Base-by-base conservation (phyloP, 2,329 filamentous ascomycete species). In the Fusarium sp. region DNA sequence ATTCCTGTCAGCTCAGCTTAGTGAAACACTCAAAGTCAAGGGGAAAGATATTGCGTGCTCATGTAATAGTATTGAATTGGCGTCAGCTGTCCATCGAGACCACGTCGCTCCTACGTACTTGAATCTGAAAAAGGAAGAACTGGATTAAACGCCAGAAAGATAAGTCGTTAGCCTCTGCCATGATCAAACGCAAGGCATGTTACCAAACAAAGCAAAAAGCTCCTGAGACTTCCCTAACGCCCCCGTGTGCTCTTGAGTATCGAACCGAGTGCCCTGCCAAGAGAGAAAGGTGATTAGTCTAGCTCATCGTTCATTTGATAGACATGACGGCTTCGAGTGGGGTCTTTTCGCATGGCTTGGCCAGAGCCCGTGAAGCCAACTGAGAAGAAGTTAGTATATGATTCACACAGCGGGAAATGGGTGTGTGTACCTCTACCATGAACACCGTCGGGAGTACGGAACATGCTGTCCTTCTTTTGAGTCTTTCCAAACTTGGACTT, bases 291-390 rank as follows among this genome's bases (percentile, higher is more conserved):
- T 73, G 56, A 75, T 88, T 86, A 90, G 83, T 93, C 92, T 77
- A 93, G 85, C 64, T 94, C 92, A 60, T 92, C 91, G 77, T 88
- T 90, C 75, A 91, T 87, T 81, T 95, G 90, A 81, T 97, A 97
- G 73, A 96, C 91, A 79, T 97, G 94, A 76, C 94, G 91, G 79
- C 89, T 92, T 78, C 95, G 88, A 69, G 91, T 90, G 50, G 90
- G 89, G 79, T 98, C 96, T 82, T 97, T 98, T 75, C 94, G 93
- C 96, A 98, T 98, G 73, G 92, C 88, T 82, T 97, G 94, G 65
- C 96, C 96, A 59, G 95, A 98, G 69, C 96, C 96, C 12, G 94
- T 97, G 78, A 99, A 98, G 37, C 96, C 96, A 78, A 99, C 96
- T 98, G 73, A 10, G 50, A 23, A 18, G 8, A n/a, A 17, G 66